Evolutionary conservation across 345 rosid species (phyloP).

Genomic region (Barbarea vulgaris): DNA sequence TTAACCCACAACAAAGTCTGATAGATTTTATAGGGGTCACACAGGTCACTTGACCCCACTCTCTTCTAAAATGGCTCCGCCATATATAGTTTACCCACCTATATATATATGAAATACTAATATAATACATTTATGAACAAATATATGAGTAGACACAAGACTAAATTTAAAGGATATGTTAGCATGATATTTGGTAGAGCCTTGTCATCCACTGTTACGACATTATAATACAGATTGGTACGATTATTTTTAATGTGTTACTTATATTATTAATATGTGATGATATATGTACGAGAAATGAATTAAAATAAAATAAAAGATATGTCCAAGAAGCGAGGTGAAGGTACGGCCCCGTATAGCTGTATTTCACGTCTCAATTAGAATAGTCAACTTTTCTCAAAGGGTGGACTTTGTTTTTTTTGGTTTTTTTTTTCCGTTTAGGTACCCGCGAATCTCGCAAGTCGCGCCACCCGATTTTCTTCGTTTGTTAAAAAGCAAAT

Average conservation of each 20-base stretch:
- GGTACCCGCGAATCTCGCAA: constrained; percentile 29
- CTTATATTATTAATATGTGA: neutral
- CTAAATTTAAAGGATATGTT: neutral
- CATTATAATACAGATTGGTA: constrained; percentile 2
- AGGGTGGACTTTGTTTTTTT: constrained; percentile 25
- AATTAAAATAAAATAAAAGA: neutral
- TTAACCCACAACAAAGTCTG: neutral
- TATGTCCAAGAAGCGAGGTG: constrained; percentile 16
- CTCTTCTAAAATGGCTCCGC: neutral
- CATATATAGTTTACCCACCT: neutral
- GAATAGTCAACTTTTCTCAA: constrained; percentile 22
- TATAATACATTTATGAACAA: neutral
- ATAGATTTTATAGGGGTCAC: neutral
- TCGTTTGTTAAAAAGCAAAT: neutral
- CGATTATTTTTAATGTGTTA: too few relatives aligned
- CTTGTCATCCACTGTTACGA: constrained; percentile 13
- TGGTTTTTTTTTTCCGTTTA: neutral
- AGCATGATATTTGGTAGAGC: neutral
- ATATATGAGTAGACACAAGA: neutral
- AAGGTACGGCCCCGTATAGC: constrained; percentile 36
- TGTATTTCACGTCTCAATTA: constrained; percentile 33
- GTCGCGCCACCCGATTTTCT: constrained; percentile 28
- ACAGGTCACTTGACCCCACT: neutral
- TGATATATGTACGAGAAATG: constrained; percentile 16
- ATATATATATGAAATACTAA: neutral